phyloP scores from a whole-genome alignment of 441 rosid genomes.

The Erysimum cheiri region DNA sequence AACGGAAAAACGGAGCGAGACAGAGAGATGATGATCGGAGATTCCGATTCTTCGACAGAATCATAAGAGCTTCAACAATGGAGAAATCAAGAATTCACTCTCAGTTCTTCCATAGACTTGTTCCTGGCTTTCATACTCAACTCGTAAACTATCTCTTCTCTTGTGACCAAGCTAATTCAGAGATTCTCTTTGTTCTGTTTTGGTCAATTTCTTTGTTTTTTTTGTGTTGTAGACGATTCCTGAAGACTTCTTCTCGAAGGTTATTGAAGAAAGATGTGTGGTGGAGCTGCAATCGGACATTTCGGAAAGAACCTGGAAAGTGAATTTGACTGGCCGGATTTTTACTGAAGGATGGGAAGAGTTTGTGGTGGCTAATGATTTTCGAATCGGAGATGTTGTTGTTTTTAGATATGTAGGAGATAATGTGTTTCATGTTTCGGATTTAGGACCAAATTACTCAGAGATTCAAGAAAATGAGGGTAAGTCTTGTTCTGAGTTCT shows the following conservation, averaged over 20 bases:
- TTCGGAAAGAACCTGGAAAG: constrained; percentile 26
- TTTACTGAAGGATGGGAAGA: constrained; percentile 27
- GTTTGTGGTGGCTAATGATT: constrained; percentile 9
- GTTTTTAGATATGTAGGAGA: constrained; percentile 13
- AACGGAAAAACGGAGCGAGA: neutral
- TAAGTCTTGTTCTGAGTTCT: neutral
- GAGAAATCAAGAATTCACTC: constrained; percentile 18
- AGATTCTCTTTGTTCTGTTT: neutral
- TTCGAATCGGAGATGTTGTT: constrained; percentile 16
- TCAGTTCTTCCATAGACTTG: constrained; percentile 29
- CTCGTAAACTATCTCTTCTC: constrained; percentile 26
- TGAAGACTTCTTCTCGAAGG: constrained; percentile 26
- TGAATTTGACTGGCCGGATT: constrained; percentile 22
- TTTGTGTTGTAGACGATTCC: constrained; percentile 21
- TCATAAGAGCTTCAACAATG: constrained; percentile 1
- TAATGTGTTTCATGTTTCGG: neutral
- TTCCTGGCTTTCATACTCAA: constrained; percentile 26
- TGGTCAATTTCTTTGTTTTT: neutral
- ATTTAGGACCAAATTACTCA: constrained; percentile 17
- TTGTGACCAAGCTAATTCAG: neutral
- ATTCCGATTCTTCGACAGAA: neutral
- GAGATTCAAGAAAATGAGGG: neutral
- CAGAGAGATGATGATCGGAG: neutral
- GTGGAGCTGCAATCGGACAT: constrained; percentile 22
- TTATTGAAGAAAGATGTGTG: neutral